phyloP scores from a whole-genome alignment of 768 basidiomycete species.

The Podaxis pistillaris region DNA sequence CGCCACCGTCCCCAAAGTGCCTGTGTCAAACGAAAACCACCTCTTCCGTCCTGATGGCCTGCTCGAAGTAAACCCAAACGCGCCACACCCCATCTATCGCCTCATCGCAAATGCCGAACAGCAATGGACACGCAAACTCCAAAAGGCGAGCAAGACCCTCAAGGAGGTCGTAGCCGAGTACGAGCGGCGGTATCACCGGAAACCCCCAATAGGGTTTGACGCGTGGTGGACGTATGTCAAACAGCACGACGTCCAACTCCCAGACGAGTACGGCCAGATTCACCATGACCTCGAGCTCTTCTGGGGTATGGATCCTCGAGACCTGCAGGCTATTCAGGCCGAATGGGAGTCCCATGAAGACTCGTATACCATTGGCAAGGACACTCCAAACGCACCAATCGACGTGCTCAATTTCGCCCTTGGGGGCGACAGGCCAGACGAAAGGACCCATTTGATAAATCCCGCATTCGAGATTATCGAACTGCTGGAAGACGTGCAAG shows the following conservation, averaged over 20 bases:
- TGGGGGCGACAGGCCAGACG: conserved; percentile 21
- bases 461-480: conserved; percentile 33
- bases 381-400: conserved; percentile 22
- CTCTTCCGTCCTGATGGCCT: conserved; percentile 36
- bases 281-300: conserved; percentile 75
- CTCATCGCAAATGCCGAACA: conserved; percentile 71
- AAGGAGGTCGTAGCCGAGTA: conserved; percentile 77
- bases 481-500: conserved; percentile 38
- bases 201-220: conserved; percentile 84
- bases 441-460: conserved; percentile 24
- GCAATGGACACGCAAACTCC: conserved; percentile 58
- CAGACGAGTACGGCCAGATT: conserved; percentile 84
- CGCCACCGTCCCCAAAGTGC: background rate
- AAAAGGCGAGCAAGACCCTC: conserved; percentile 70
- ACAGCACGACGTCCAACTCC: conserved; percentile 64
- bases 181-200: conserved; percentile 63
- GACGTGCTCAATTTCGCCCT: conserved; percentile 29
- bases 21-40: conserved; percentile 19
- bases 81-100: conserved; percentile 72
- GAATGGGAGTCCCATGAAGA: conserved; percentile 38
- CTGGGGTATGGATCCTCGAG: conserved; percentile 56
- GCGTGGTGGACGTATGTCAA: conserved; percentile 50
- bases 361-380: conserved; percentile 40
- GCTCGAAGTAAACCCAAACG: conserved; percentile 37
- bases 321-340: conserved; percentile 32